Base-by-base conservation (phyloP, 1,139 yeast genomes). In the Tardiomyces depauwii region DNA sequence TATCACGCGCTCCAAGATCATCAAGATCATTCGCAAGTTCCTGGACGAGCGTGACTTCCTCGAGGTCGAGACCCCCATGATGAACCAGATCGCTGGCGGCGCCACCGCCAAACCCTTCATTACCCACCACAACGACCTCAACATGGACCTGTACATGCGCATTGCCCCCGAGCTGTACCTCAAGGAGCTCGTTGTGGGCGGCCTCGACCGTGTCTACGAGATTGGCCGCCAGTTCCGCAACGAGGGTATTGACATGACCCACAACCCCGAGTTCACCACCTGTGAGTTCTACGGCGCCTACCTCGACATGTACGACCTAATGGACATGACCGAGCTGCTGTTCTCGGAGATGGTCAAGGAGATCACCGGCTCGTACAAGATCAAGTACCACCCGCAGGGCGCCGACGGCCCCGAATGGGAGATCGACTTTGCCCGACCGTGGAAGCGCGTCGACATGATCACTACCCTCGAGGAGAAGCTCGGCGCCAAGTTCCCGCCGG, bases 201-300 rank as follows among this genome's bases (percentile, higher is more conserved):
- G 98, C 65, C 75, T 91, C 78, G 96, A 91, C 66, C 81, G 96
- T 71, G 98, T 91, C 51, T 91, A 91, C 67, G 98, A 91, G 74
- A 91, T 91, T 62, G 98, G 98, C 52, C 88, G 97, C 72, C 97
- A 91, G 72, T 91, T 91, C 75, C 85, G 98, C 78, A 91, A 91
- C 65, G 98, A 91, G 71, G 96, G 97, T 70, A 89, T 91, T 50
- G 98, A 91, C 68, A 78, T 86, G 79, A 88, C 97, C 46, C 98
- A 91, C 70, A 91, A 91, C 73, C 96, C 97, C 42, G 98, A 91
- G 70, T 91, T 91, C 73, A 89, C 98, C 57, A 88, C 96, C 46
- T 83, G 96, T 72, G 98, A 91, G 70, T 87, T 89, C 69, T 91
- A 91, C 68, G 89, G 87, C 70, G 94, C 96, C 23, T 91, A 84